Evolutionary conservation across 768 basidiomycete genomes (phyloP).

Genomic region (Boletellus emodensis): DNA sequence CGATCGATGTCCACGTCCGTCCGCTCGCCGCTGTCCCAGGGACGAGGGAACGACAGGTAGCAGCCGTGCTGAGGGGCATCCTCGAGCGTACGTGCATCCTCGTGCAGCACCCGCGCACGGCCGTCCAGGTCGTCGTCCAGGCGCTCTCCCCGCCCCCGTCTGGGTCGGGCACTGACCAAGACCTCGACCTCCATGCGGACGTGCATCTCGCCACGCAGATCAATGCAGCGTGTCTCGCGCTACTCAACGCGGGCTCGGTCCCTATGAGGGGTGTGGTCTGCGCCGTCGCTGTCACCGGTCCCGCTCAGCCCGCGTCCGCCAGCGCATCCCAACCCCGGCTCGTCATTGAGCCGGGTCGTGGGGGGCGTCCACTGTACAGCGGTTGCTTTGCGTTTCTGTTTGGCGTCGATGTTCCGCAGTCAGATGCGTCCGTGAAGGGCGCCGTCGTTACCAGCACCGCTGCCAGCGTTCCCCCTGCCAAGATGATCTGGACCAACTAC

Average conservation of each 20-base stretch:
- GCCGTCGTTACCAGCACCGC: not conserved
- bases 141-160: constrained; percentile 33
- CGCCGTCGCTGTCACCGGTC: constrained; percentile 60
- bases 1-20: constrained; percentile 70
- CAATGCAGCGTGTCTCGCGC: constrained; percentile 66
- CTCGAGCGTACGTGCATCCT: constrained; percentile 65
- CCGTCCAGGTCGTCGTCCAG: constrained; percentile 78
- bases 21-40: constrained; percentile 68
- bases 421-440: too few relatives aligned
- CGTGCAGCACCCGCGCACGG: constrained; percentile 62
- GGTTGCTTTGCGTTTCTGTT: constrained; percentile 74
- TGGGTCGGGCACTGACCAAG: too few relatives aligned
- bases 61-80: constrained; percentile 49
- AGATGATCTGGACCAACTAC: constrained; percentile 26
- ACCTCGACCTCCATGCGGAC: constrained; percentile 16
- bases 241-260: constrained; percentile 65
- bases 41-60: constrained; percentile 61
- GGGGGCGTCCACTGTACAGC: constrained; percentile 35
- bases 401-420: constrained; percentile 10
- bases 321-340: constrained; percentile 24
- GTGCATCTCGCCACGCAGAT: constrained; percentile 59
- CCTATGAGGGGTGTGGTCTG: constrained; percentile 74
- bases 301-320: constrained; percentile 35
- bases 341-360: constrained; percentile 33
- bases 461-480: constrained; percentile 20